Conservation (phyloP, 2,329 filamentous ascomycete species). For the Apiospora marii region DNA sequence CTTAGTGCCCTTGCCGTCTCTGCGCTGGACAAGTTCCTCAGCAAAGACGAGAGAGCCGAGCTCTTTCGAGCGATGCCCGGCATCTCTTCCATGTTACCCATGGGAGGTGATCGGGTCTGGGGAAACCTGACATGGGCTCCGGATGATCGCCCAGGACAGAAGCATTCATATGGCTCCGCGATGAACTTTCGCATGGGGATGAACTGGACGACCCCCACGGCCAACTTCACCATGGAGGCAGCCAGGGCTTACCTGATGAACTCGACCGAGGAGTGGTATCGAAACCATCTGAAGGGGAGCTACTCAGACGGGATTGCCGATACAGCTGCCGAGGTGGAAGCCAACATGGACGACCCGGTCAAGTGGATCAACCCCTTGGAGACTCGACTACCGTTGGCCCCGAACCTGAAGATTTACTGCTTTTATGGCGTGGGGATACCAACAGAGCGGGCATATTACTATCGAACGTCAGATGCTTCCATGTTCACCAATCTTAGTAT, state of each 20-base stretch:
- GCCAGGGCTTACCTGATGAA: slow-evolving; percentile 80
- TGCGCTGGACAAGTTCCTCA: slow-evolving; percentile 93
- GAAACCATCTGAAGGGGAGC: slow-evolving; percentile 71
- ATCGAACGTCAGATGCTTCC: slow-evolving; percentile 68
- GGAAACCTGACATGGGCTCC: slow-evolving; percentile 87
- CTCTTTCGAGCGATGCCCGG: slow-evolving; percentile 98
- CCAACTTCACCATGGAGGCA: slow-evolving; percentile 83
- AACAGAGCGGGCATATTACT: slow-evolving; percentile 93
- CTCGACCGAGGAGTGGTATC: slow-evolving; percentile 86
- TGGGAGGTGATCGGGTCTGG: slow-evolving; percentile 95
- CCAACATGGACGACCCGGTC: slow-evolving; percentile 75
- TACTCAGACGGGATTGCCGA: slow-evolving; percentile 92
- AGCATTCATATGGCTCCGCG: slow-evolving; percentile 78
- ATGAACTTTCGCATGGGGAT: slow-evolving; percentile 79
- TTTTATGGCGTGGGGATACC: slow-evolving; percentile 97
- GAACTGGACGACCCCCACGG: slow-evolving; percentile 69
- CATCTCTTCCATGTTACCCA: slow-evolving; percentile 94
- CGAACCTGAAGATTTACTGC: slow-evolving; percentile 92
- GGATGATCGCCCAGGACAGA: slow-evolving; percentile 80
- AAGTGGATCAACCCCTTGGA: slow-evolving; percentile 98
- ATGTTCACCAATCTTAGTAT: slow-evolving; percentile 73
- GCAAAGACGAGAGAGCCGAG: slow-evolving; percentile 87
- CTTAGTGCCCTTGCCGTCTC: slow-evolving; percentile 97
- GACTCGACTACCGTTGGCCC: slow-evolving; percentile 83
- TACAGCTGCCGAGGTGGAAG: slow-evolving; percentile 80